Conservation (phyloP, 2,329 filamentous ascomycete genomes). For the Zymoseptoria crescenta region DNA sequence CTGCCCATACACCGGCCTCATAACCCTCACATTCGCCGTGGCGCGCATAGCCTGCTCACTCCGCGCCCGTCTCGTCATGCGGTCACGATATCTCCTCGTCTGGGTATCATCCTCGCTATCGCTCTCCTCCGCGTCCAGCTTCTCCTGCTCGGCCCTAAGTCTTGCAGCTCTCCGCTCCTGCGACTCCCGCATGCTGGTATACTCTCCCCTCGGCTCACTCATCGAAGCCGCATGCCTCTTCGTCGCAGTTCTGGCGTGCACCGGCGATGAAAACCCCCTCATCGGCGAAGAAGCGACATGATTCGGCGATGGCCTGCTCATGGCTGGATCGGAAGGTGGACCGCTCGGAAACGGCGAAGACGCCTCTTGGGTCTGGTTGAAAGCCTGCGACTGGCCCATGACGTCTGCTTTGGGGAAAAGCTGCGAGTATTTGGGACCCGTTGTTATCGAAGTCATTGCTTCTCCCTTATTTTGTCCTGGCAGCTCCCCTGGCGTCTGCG, state of each 20-base stretch:
- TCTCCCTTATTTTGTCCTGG: slow-evolving; percentile 35
- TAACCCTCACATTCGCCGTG: slow-evolving; percentile 1
- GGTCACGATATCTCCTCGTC: slow-evolving; percentile 4
- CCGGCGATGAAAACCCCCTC: slow-evolving; percentile 20
- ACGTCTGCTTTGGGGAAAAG: slow-evolving; percentile 31
- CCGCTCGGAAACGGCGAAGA: slow-evolving; percentile 36
- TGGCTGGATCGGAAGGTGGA: slow-evolving; percentile 36
- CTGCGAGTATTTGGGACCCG: slow-evolving; percentile 32
- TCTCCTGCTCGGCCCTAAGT: slow-evolving; percentile 1
- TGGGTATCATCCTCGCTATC: slow-evolving; percentile 18
- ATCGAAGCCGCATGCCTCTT: background rate
- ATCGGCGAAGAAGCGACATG: slow-evolving; percentile 30
- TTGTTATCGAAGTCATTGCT: slow-evolving; percentile 36
- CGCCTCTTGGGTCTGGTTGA: slow-evolving; percentile 38
- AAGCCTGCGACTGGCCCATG: slow-evolving; percentile 40
- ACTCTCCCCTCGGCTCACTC: slow-evolving; percentile 35
- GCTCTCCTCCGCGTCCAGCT: slow-evolving; percentile 11
- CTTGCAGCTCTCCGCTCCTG: slow-evolving; percentile 30
- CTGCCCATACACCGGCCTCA: slow-evolving; percentile 8
- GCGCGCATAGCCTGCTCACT: slow-evolving; percentile 18
- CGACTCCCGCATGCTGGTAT: slow-evolving; percentile 39
- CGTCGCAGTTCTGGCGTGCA: background rate
- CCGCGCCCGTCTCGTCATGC: slow-evolving; percentile 10
- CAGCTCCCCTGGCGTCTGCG: slow-evolving; percentile 37
- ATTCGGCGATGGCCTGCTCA: slow-evolving; percentile 39